Evolutionary conservation across 2,329 filamentous ascomycete genomes (phyloP).

Genomic region (Aschersonia sp.): DNA sequence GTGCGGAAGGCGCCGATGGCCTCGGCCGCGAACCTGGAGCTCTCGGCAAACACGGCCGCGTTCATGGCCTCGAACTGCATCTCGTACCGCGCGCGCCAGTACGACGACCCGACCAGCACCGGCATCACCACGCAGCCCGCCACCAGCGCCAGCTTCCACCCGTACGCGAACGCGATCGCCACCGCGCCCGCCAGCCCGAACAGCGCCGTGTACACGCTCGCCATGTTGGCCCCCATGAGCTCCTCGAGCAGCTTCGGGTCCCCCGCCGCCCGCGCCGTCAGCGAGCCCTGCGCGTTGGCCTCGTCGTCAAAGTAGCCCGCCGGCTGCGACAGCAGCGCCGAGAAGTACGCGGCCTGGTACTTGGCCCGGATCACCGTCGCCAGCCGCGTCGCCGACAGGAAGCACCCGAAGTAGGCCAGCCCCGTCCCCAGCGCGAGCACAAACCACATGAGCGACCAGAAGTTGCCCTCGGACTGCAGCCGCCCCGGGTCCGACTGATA

Average conservation of each 20-base stretch:
- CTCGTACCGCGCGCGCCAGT: conserved; percentile 41
- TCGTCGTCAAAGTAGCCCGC: conserved; percentile 47
- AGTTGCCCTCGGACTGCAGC: conserved; percentile 30
- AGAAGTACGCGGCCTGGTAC: conserved; percentile 47
- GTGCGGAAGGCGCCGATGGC: conserved; percentile 62
- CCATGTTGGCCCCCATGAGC: conserved; percentile 48
- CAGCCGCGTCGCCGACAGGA: conserved; percentile 26
- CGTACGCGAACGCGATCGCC: conserved; percentile 54
- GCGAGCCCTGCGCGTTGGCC: conserved; percentile 43
- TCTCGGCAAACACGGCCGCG: conserved; percentile 51
- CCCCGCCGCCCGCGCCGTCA: conserved; percentile 39
- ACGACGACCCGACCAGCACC: conserved; percentile 30
- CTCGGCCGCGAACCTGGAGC: conserved; percentile 61
- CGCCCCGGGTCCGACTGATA: conserved; percentile 11
- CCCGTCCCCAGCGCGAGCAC: conserved; percentile 39
- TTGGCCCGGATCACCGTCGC: conserved; percentile 34
- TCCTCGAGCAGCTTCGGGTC: conserved; percentile 48
- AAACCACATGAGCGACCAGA: conserved; percentile 54
- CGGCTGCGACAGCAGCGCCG: conserved; percentile 42
- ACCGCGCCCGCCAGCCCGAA: conserved; percentile 53
- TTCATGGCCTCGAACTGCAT: conserved; percentile 57
- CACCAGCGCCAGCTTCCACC: conserved; percentile 64
- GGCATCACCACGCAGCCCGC: conserved; percentile 45
- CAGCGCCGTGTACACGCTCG: conserved; percentile 45
- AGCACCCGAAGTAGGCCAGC: conserved; percentile 31